Base-by-base conservation (phyloP, 1,284 basidiomycete species). In the Cutaneotrichosporon sp. region DNA sequence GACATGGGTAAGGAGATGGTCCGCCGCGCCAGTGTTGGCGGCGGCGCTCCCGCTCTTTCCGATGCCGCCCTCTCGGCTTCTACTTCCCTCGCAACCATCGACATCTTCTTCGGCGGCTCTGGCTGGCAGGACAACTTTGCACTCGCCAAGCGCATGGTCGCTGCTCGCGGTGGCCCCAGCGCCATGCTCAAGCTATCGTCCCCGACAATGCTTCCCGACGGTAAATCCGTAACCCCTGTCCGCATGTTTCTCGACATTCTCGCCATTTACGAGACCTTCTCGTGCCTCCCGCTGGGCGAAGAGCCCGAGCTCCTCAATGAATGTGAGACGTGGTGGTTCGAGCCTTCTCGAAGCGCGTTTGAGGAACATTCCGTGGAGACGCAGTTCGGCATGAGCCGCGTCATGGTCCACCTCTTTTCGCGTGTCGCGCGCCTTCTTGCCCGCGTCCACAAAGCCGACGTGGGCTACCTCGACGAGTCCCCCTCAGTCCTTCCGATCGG, bases 81-180 rank as follows among this genome's bases (percentile, higher is more conserved):
- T 24, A 75, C 76, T 9, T 75, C 75, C 14, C 72, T 79, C 52
- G 74, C 71, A 9, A 69, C 62, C 37, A 66, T 74, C 29, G 72
- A 81, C 76, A 81, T 80, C 53, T 79, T 79, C 63, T 75, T 75
- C 31, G 76, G 76, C 27, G 77, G 76, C 35, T 65, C 68, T 27
- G 74, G 75, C 29, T 79, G 76, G 76, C 54, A 62, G 48, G 75
- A 75, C 53, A 78, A 78, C 59, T 71, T 80, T 59, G 69, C 68
- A 19, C 59, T 78, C 39, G 77, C 76, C 24, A 78, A 77, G 62
- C 66, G 65, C 32, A 65, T 79, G 46, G 74, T 79, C 35, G 67
- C 73, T 51, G 61, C 74, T 61, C 77, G 65, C 63, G 77, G 62
- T 60, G 78, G 67, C 64, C 75, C 68, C 44, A 66, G 71, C 4